Base-by-base conservation (phyloP, 345 rosid species). In the Lepidium didymum region DNA sequence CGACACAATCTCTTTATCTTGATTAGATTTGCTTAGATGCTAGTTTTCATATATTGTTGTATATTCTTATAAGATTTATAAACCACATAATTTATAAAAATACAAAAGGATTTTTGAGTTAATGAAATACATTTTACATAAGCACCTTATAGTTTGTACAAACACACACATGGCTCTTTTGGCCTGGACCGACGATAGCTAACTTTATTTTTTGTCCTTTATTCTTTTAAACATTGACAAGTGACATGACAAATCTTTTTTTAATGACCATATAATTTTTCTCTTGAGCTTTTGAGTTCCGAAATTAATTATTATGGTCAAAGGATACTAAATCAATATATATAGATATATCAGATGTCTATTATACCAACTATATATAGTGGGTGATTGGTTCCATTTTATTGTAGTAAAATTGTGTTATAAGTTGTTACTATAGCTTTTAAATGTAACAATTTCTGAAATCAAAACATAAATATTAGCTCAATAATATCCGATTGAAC, bases 141-240 rank as follows among this genome's bases (percentile, higher is more conserved):
- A 19, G 16, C 7, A 42, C 29, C 18, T 69, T 60, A 38, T 43
- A 62, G 35, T 45, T 45, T 54, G 55, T 44, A 18, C 21, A 46
- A 18, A 45, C 10, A 6, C 15, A 63, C 69, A 71, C 75, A 40
- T 44, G 75, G 35, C 75, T 63, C 65, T 4, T 49, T 63, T 64
- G 60, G 70, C 54, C 49, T 72, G 60, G 76, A 64, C 76, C 76
- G 76, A 64, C 70, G 70, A 64, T 56, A 56, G 70, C 70, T 72
- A 72, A 72, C 75, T 47, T 65, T 64, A 27, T 27, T 27, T 19
- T 72, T 49, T 72, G 66, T 49, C 76, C 59, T 46, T 57, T 72
- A 8, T 50, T 34, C 56, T n/a, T 55, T 54, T 18, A 34, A 62
- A 8, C 50, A 44, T 10, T 72, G 75, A 71, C 35, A 63, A 34